phyloP scores from a whole-genome alignment of 2,329 filamentous ascomycete genomes.

The Scytalidium sp. region DNA sequence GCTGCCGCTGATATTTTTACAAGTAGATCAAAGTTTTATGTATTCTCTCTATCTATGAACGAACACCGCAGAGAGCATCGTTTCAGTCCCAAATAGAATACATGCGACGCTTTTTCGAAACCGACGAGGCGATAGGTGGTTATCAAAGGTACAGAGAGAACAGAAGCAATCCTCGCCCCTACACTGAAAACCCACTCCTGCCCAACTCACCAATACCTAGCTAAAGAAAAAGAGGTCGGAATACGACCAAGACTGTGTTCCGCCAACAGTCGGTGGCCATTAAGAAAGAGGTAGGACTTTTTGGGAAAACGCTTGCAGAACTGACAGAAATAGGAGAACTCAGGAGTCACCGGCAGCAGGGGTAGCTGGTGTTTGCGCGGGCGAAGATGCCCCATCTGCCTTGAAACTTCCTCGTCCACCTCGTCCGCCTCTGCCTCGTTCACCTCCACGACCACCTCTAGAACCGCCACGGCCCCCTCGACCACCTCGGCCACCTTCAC shows the following conservation, averaged over 20 bases:
- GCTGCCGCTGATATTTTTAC: not conserved
- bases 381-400: constrained; percentile 49
- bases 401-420: constrained; percentile 52
- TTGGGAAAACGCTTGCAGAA: constrained; percentile 14
- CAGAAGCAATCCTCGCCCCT: constrained; percentile 28
- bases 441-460: constrained; percentile 50
- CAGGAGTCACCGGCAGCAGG: constrained; percentile 36
- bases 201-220: constrained; percentile 25
- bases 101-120: constrained; percentile 30
- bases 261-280: constrained; percentile 24
- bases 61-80: constrained; percentile 16
- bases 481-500: constrained; percentile 55
- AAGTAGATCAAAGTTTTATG: not conserved
- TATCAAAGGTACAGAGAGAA: constrained; percentile 30
- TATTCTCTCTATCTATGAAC: constrained; percentile 1
- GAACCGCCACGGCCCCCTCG: constrained; percentile 56
- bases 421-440: constrained; percentile 54
- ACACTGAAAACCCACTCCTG: constrained; percentile 26
- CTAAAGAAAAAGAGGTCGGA: constrained; percentile 21
- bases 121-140: constrained; percentile 24
- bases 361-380: constrained; percentile 48
- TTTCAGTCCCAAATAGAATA: constrained; percentile 29
- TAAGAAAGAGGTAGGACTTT: constrained; percentile 29
- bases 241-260: constrained; percentile 23
- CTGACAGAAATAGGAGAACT: constrained; percentile 20